phyloP scores from a whole-genome alignment of 1,284 basidiomycete genomes.

The Leccinum subrobustum region DNA sequence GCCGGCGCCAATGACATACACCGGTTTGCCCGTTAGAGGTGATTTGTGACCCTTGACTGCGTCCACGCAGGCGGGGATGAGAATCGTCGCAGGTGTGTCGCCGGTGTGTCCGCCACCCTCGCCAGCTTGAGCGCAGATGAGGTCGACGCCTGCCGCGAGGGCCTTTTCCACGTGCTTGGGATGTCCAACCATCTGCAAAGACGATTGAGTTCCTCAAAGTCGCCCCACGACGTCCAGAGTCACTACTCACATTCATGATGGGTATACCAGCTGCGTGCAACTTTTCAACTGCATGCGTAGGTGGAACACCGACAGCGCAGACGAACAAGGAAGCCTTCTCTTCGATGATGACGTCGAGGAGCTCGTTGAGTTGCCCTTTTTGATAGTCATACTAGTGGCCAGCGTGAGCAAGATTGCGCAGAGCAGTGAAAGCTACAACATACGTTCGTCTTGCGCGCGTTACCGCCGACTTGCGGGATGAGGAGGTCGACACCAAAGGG shows the following conservation, averaged over 20 bases:
- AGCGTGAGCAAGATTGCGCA: constrained; percentile 2
- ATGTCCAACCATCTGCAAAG: constrained; percentile 77
- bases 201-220: neutral
- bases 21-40: constrained; percentile 74
- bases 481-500: constrained; percentile 89
- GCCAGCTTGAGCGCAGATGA: constrained; percentile 88
- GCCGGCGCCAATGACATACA: constrained; percentile 84
- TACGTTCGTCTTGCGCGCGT: constrained; percentile 84
- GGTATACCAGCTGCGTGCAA: constrained; percentile 80
- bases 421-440: constrained; percentile 22
- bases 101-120: constrained; percentile 88
- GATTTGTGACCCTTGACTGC: constrained; percentile 71
- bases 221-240: neutral
- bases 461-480: constrained; percentile 79
- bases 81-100: constrained; percentile 67
- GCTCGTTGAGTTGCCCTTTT: constrained; percentile 74
- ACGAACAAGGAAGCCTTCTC: constrained; percentile 83
- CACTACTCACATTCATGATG: constrained; percentile 72
- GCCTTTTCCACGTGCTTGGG: constrained; percentile 85
- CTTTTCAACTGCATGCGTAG: constrained; percentile 71
- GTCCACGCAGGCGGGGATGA: constrained; percentile 87
- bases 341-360: constrained; percentile 86
- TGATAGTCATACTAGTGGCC: constrained; percentile 69
- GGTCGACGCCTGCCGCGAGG: constrained; percentile 76
- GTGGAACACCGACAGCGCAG: constrained; percentile 84